phyloP scores from a whole-genome alignment of 2,329 filamentous ascomycete genomes.

The Ramularia endophylla region DNA sequence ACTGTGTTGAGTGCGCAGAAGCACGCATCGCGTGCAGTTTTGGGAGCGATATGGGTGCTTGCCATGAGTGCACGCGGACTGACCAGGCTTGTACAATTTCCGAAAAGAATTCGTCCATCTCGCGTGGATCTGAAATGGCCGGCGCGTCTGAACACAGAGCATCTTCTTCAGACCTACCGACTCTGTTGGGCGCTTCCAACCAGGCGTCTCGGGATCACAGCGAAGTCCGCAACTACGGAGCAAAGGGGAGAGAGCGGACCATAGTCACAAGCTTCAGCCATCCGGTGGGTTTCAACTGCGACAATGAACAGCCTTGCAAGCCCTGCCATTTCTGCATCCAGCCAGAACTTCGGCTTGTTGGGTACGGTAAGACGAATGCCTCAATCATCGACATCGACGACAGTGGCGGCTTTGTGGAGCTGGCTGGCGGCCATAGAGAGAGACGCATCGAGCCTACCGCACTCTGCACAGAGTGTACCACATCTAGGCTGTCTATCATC shows the following conservation, averaged over 20 bases:
- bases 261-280: conserved; percentile 36
- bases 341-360: conserved; percentile 33
- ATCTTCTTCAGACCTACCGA: not conserved
- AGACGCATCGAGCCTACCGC: conserved; percentile 28
- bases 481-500: conserved; percentile 30
- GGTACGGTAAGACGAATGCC: conserved; percentile 27
- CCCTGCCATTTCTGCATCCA: conserved; percentile 39
- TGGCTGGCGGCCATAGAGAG: conserved; percentile 26
- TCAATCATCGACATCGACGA: conserved; percentile 29
- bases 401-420: conserved; percentile 32
- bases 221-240: too few relatives aligned
- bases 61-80: conserved; percentile 12
- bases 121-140: not conserved
- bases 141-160: not conserved
- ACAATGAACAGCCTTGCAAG: conserved; percentile 14
- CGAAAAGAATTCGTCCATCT: conserved; percentile 3
- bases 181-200: too few relatives aligned
- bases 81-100: conserved; percentile 4
- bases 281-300: conserved; percentile 35
- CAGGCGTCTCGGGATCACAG: too few relatives aligned
- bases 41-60: conserved; percentile 9
- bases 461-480: conserved; percentile 37
- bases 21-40: conserved; percentile 14
- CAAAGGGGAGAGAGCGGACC: too few relatives aligned
- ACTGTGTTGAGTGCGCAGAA: conserved; percentile 11